Percentiles rank a stretch among this genome's conserved stretches.
Evolutionary conservation across 208 protist species (phyloP).

Genomic region (Blastocrithidia nonstop): DNA sequence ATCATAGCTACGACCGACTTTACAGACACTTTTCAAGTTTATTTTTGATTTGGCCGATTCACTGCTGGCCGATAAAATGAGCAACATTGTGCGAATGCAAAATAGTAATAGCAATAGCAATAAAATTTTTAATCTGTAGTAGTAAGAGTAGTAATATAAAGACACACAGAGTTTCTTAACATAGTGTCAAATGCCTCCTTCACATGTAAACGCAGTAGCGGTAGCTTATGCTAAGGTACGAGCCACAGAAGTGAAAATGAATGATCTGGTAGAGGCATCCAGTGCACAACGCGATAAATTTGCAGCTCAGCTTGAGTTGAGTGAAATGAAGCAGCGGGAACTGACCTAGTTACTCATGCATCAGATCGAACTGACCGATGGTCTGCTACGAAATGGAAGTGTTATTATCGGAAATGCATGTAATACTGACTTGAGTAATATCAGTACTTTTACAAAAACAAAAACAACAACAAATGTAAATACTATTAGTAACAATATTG

Average conservation of each 20-base stretch:
- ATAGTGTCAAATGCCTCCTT: no score
- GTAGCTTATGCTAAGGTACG: conserved; percentile 48
- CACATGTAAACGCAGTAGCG: conserved; percentile 28
- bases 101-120: no score
- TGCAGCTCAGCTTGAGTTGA: conserved; percentile 33
- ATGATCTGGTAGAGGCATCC: conserved; percentile 53
- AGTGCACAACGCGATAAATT: conserved; percentile 60
- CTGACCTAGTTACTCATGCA: conserved; percentile 51
- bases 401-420: conserved; percentile 4
- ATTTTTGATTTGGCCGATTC: conserved; percentile 60
- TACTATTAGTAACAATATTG: not conserved
- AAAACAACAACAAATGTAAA: not conserved
- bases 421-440: no score
- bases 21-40: conserved; percentile 53
- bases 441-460: not conserved
- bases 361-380: conserved; percentile 50
- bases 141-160: no score
- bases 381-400: conserved; percentile 14
- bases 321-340: conserved; percentile 17
- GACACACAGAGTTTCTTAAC: no score
- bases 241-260: conserved; percentile 47
- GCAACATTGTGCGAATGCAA: no score
- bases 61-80: no score
- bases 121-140: no score
- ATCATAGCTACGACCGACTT: no score